Percentiles rank a stretch among this genome's conserved stretches.
phyloP scores from a whole-genome alignment of 805 yeast genomes.

The Debaryomyces hansenii region DNA sequence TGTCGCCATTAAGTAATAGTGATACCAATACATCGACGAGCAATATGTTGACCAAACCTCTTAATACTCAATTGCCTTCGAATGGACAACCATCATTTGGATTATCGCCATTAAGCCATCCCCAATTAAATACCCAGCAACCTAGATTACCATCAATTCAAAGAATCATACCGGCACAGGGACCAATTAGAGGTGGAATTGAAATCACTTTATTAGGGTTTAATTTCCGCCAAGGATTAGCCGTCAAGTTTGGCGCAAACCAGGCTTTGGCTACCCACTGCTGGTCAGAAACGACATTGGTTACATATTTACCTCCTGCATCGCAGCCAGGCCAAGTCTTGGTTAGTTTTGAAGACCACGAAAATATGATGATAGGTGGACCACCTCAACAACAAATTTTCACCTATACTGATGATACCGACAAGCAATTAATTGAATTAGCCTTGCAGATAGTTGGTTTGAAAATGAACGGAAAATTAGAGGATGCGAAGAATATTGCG shows the following conservation, averaged over 20 bases:
- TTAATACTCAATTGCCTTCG: neutral
- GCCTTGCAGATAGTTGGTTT: conserved; percentile 96
- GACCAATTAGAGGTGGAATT: conserved; percentile 94
- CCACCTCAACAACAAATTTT: conserved; percentile 53
- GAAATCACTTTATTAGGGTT: conserved; percentile 90
- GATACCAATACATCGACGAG: conserved; percentile 39
- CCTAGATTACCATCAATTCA: conserved; percentile 59
- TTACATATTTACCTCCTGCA: conserved; percentile 92
- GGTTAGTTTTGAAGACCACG: conserved; percentile 71
- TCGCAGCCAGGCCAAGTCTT: conserved; percentile 85
- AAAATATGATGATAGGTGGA: conserved; percentile 26
- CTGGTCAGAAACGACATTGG: conserved; percentile 94
- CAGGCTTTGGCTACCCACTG: conserved; percentile 84
- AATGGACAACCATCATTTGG: neutral
- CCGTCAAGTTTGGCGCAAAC: conserved; percentile 83
- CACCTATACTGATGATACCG: conserved; percentile 94
- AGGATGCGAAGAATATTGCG: conserved; percentile 93
- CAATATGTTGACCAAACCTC: conserved; percentile 10
- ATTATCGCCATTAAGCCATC: conserved; percentile 11
- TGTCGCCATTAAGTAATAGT: conserved; percentile 47
- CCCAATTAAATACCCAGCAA: conserved; percentile 7
- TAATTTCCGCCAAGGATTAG: conserved; percentile 79
- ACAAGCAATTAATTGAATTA: conserved; percentile 88
- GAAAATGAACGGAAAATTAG: conserved; percentile 94
- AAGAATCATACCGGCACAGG: conserved; percentile 91